Evolutionary conservation across 73 alveolate genomes (phyloP), one percentile per base, ranked within the genome.

Genomic region (Blepharisma stoltei): DNA sequence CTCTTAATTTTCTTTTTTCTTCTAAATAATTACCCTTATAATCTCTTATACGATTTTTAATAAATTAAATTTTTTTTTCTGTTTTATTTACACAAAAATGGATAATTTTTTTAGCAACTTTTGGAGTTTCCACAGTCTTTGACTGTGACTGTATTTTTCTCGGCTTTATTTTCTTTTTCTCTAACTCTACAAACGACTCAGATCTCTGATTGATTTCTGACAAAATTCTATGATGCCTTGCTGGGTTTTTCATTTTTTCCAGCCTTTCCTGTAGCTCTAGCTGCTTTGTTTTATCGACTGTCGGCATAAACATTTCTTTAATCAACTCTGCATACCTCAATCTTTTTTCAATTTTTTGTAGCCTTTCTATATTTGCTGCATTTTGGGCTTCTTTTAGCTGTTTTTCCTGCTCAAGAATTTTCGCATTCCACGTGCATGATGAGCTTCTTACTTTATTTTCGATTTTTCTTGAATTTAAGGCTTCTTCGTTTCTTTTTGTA

Each of bases 191-290:
- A 32, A 32, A 32, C 0, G 41, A 32, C 41, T 32, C 41, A 32
- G 41, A 32, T 32, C 41, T 32, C 41, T 32, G 41, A 32, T 32
- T 32, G 41, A 32, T 32, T 32, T 32, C 41, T 32, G 41, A 32
- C 41, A 32, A 32, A 32, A 32, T 32, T 32, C 41, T 32, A 32
- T 32, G 41, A 32, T 32, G 41, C 3, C 41, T 32, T 32, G 41
- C 73, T 18, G 73, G 73, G 45, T 60, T 60, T 60, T 60, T 60
- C 14, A 60, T n/a, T 60, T 60, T 60, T 60, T 60, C 73, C 46
- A 60, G 11, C 18, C 73, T n/a, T 18, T 14, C 18, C 14, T 14
- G 73, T 2, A 60, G 11, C 23, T 60, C 73, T 4, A 25, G 14
- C 23, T 60, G 73, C 23, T 60, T 60, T n/a, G 23, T 14, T 25